Evolutionary conservation across 1,284 basidiomycete genomes (phyloP), one percentile per base, ranked within the genome.

Genomic region (Xerocomus amazonicus): DNA sequence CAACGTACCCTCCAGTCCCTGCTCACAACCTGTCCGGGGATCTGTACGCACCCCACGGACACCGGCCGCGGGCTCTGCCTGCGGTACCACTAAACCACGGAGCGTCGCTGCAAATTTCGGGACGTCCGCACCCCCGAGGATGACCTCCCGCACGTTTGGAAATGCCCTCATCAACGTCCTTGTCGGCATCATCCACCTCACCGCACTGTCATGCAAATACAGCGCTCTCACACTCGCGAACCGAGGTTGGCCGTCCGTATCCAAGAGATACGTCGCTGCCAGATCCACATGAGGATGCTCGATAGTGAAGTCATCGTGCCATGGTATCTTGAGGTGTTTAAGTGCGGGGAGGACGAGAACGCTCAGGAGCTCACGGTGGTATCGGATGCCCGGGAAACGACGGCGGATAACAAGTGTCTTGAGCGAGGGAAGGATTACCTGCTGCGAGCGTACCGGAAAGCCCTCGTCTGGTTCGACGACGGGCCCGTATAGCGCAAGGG

Each of bases 401-500:
- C 55, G 58, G 39, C 60, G 55, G 34, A 64, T 43, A 35, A 59
- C 35, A 26, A 61, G 49, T 3, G 49, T 60, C 31, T 52, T 34
- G 9, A 60, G 50, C 1, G 12, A 34, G 5, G 52, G 40, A 5
- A 59, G 58, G 1, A 14, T 44, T 1, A 52, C 45, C 16, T 33
- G 17, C 2, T 16, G 38, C 7, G 45, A 53, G 9, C 43, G 48
- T 7, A 26, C 23, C 1, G 43, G 43, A 36, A 58, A 50, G 45
- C 48, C 54, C 26, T 57, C 54, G 4, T 50, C 54, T 0, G 50
- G 52, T 27, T 57, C 44, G 17, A 63, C 45, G 37, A 63, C 35
- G 1, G 59, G 57, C 16, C 61, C 59, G 26, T 59, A 55, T 26
- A 63, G 46, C 10, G 59, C 54, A 3, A 59, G 54, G 4, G 36